Evolutionary conservation across 176 grass and related monocot genomes (phyloP).

Genomic region (Cenchrus purpureus): DNA sequence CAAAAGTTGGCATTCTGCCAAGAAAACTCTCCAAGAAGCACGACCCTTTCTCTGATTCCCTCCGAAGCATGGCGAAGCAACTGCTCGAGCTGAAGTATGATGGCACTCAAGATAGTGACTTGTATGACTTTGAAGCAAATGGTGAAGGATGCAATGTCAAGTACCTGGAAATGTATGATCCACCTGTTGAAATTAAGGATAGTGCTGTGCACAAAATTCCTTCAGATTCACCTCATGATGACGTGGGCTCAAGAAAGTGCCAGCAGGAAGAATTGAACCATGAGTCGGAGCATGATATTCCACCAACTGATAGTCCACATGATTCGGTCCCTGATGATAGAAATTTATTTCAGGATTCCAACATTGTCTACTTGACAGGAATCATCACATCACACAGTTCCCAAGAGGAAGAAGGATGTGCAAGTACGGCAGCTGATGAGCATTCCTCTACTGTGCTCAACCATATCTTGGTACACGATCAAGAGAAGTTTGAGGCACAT

Average conservation of each 20-base stretch:
- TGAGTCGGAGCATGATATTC: slow-evolving; percentile 39
- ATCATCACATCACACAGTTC: slow-evolving; percentile 33
- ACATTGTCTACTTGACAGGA: slow-evolving; percentile 35
- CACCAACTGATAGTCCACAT: slow-evolving; percentile 42
- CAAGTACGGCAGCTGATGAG: background rate
- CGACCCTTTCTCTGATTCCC: slow-evolving; percentile 71
- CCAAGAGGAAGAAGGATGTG: slow-evolving; percentile 44
- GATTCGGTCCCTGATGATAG: slow-evolving; percentile 50
- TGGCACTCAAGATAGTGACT: slow-evolving; percentile 49
- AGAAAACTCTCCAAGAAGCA: slow-evolving; percentile 56
- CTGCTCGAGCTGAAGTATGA: slow-evolving; percentile 78
- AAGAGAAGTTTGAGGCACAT: slow-evolving; percentile 29
- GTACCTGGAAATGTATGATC: slow-evolving; percentile 32
- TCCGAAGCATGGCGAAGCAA: slow-evolving; percentile 64
- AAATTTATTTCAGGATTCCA: slow-evolving; percentile 43
- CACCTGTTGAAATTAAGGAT: slow-evolving; percentile 41
- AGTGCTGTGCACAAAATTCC: slow-evolving; percentile 30
- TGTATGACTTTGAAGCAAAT: slow-evolving; percentile 61
- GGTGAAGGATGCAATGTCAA: slow-evolving; percentile 45
- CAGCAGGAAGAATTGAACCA: slow-evolving; percentile 43
- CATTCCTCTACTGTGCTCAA: slow-evolving; percentile 27
- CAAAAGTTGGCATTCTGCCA: slow-evolving; percentile 48
- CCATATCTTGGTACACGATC: slow-evolving; percentile 8
- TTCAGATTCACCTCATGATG: slow-evolving; percentile 48
- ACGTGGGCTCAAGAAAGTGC: slow-evolving; percentile 42